These are phyloP conservation scores for Leucoagaricus sp. DNA, from an alignment of 1,284 basidiomycete genomes.

Conservation along the genomic window DNA sequence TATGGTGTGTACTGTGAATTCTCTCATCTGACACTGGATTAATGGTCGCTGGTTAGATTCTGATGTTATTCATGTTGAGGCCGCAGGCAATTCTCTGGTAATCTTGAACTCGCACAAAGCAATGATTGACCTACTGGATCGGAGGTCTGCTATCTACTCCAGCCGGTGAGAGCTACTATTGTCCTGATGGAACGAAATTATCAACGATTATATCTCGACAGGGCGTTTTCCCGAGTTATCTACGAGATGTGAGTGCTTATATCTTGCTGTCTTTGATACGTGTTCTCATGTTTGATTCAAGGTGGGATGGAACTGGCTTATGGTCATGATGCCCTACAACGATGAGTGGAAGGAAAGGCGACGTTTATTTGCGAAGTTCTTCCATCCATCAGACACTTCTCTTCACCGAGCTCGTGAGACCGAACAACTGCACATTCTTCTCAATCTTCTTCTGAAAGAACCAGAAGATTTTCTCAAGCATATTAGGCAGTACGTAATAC, in stretches of 20 bases:
- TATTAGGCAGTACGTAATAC: constrained; percentile 32
- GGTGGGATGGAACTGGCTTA: constrained; percentile 29
- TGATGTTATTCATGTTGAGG: constrained; percentile 3
- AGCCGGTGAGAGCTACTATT: neutral
- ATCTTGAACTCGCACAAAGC: neutral
- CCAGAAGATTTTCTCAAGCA: constrained; percentile 32
- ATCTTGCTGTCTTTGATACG: neutral
- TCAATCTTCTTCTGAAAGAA: constrained; percentile 32
- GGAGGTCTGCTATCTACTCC: constrained; percentile 8
- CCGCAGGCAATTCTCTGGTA: constrained; percentile 3
- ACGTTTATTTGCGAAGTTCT: constrained; percentile 28
- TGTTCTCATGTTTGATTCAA: constrained; percentile 6
- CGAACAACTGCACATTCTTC: constrained; percentile 24
- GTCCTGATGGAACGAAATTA: neutral
- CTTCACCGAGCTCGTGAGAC: constrained; percentile 20
- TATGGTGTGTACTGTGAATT: neutral
- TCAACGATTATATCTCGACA: neutral
- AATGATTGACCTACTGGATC: constrained; percentile 1
- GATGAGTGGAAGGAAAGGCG: constrained; percentile 23
- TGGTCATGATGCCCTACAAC: constrained; percentile 24
- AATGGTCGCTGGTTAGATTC: neutral
- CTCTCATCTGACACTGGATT: neutral
- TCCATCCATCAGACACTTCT: constrained; percentile 24
- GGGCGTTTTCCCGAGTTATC: neutral
- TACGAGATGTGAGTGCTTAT: neutral